phyloP scores from a whole-genome alignment of 768 basidiomycete species.

The Aureoboletus auriporus region DNA sequence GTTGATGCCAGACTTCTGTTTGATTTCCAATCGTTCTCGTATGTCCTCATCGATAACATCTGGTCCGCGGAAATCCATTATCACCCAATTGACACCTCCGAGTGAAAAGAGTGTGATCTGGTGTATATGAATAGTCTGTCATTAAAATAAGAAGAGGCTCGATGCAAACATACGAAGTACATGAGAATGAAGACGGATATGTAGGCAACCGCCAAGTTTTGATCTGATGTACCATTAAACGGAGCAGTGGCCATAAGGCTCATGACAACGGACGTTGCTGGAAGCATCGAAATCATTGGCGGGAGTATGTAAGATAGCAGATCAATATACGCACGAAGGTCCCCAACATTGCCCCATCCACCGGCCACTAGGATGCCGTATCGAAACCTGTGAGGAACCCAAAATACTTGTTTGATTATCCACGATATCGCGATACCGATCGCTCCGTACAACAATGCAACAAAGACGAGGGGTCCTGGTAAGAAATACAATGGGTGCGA shows the following conservation, averaged over 20 bases:
- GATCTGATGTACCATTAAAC: conserved; percentile 55
- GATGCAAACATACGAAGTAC: conserved; percentile 44
- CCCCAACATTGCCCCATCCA: conserved; percentile 65
- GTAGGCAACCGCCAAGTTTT: conserved; percentile 63
- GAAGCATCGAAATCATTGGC: not conserved
- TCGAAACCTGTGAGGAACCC: conserved; percentile 75
- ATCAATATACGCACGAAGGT: conserved; percentile 50
- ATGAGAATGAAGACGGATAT: conserved; percentile 59
- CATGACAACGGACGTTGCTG: conserved; percentile 64
- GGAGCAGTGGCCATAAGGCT: conserved; percentile 58
- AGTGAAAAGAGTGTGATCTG: conserved; percentile 64
- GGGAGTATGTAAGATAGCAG: not conserved
- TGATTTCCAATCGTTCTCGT: conserved; percentile 38
- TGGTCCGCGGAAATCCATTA: conserved; percentile 62
- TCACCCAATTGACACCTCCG: conserved; percentile 52
- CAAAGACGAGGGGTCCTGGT: conserved; percentile 57
- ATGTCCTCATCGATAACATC: conserved; percentile 59
- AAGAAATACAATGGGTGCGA: not conserved
- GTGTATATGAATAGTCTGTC: not conserved
- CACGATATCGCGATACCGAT: conserved; percentile 53
- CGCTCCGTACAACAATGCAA: conserved; percentile 56
- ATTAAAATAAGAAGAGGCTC: not conserved
- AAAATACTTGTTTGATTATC: conserved; percentile 58
- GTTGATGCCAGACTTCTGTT: conserved; percentile 26
- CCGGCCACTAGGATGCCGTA: conserved; percentile 69